Base-by-base conservation (phyloP, 345 rosid species). In the Garcia nutans region DNA sequence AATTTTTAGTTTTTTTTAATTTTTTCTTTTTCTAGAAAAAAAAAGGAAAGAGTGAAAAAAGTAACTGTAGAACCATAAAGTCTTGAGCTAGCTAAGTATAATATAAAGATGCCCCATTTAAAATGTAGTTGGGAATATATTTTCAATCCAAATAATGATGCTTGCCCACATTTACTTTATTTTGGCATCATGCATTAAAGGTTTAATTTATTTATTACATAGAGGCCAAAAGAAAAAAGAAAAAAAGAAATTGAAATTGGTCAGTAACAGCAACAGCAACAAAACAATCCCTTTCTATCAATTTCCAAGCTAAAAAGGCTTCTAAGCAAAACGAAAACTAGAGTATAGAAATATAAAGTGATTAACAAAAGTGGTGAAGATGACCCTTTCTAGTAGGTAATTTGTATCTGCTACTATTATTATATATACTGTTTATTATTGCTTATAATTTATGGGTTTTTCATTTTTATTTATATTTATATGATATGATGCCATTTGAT, bases 261-360 rank as follows among this genome's bases (percentile, higher is more conserved):
- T 59, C 72, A 72, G 80, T 45, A 74, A 72, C 70, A 74, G 69
- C 70, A 64, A 69, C 17, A 54, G 45, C 77, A 74, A 20, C 33
- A 73, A 73, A 22, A 24, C 82, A 55, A 86, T 80, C 92, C 71
- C 77, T 89, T 85, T 85, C 88, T 80, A 78, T 78, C 85, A 79
- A 86, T 76, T 85, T 71, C 88, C 88, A 87, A 87, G 76, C 82
- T 82, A 59, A 81, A 88, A 89, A 86, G 89, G 91, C 65, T 88
- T 89, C 86, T 77, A 67, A 75, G 76, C 79, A 78, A 76, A 81
- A 82, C 44, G 74, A 67, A 33, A 81, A 71, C 72, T 59, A 22
- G 81, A 68, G 80, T 44, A 82, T 70, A 65, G 80, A 86, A 79
- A 80, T 81, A 70, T 83, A 82, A 86, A 83, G 89, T 82, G 76